Base-by-base conservation (phyloP, 139 green algal species). In the Chlorella vulgaris region DNA sequence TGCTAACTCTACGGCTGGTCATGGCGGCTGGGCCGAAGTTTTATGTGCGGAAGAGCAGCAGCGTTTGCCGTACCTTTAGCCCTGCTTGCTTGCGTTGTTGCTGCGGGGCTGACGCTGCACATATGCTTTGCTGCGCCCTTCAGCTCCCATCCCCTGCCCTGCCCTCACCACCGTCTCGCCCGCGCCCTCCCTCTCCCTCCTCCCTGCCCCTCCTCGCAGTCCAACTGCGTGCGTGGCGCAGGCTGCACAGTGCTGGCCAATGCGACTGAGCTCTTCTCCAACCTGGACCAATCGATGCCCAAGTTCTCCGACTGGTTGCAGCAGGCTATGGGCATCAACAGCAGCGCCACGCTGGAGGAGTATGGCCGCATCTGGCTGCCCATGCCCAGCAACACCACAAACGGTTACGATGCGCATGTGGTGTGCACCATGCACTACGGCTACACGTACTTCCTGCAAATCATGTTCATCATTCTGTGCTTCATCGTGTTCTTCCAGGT, bases 281-380 rank as follows among this genome's bases (percentile, higher is more conserved):
- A 69, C 53, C 35, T 84, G 24, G 68, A 70, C 68, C 38, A 60
- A 29, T 78, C 78, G 18, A 78, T 84, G 78, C 78, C 78, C 78
- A 78, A 70, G 51, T 84, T 73, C 67, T 40, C 26, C 19, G 58
- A 78, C 50, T 84, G 78, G 78, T 40, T 84, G 51, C 51, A 78
- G 7, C 55, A 87, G 69, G 39, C 60, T 55, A 87, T 87, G 83
- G 83, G 83, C 47, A 85, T 87, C 69, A 87, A 87, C 78, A 63
- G 69, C 7, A 63, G 51, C 0, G 83, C 76, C 47, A 87, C 61
- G 61, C 76, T 81, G 6, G 61, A 81, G 77, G 65, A 83, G 39
- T 79, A 66, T 29, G 22, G 24, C 36, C 53, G 39, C 28, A 55
- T 84, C 4, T 71, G 53, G 67, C 53, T 84, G 50, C 78, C 78